Conservation (phyloP, 106 monocot species). For the Dioscorea dumetorum region DNA sequence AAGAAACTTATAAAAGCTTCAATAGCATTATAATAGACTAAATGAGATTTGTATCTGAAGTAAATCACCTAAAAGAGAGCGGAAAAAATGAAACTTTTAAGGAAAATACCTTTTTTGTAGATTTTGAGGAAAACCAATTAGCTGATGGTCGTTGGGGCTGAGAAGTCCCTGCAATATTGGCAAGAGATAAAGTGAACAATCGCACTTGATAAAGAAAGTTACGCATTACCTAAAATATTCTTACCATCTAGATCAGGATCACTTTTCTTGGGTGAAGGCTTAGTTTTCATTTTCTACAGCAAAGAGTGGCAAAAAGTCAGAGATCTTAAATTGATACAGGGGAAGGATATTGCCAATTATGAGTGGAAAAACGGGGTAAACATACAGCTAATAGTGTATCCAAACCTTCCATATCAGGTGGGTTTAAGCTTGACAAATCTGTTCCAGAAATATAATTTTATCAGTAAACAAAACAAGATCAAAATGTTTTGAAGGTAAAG, state of each 20-base stretch:
- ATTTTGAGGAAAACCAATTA: conserved; percentile 72
- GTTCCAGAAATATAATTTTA: neutral
- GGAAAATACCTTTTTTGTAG: conserved; percentile 68
- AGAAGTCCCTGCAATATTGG: conserved; percentile 26
- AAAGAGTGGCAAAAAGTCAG: neutral
- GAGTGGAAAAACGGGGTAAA: neutral
- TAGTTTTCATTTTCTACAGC: conserved; percentile 39
- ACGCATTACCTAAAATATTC: neutral
- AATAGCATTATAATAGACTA: too few species aligned
- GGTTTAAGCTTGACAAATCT: conserved; percentile 55
- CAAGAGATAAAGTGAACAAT: neutral
- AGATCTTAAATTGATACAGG: neutral
- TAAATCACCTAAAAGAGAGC: neutral
- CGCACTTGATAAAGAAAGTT: neutral
- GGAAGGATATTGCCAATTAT: neutral
- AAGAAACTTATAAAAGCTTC: too few species aligned
- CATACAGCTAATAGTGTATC: conserved; percentile 65
- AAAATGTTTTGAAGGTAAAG: too few species aligned
- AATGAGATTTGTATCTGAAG: neutral
- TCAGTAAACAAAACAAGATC: too few species aligned
- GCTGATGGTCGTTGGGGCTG: conserved; percentile 28
- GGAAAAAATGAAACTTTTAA: too few species aligned
- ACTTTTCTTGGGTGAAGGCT: conserved; percentile 38
- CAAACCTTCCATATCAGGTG: conserved; percentile 83
- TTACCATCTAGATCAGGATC: conserved; percentile 55